phyloP scores from a whole-genome alignment of 2,329 filamentous ascomycete species.

The Diplodia sapinea region DNA sequence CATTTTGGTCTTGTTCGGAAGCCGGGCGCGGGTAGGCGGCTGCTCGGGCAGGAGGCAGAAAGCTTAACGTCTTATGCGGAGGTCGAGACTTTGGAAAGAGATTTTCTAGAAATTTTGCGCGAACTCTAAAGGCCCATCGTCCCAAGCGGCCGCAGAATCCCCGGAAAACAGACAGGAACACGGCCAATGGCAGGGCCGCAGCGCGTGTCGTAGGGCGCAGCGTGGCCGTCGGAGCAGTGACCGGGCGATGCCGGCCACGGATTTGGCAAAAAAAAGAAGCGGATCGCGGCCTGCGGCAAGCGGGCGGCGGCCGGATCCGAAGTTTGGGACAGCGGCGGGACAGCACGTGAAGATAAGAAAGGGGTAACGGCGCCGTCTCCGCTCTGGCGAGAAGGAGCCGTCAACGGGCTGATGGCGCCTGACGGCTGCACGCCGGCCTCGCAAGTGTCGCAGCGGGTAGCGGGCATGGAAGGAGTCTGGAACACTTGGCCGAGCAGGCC shows the following conservation, averaged over 20 bases:
- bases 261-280: not conserved
- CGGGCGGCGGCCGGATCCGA: conserved; percentile 29
- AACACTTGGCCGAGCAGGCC: conserved; percentile 18
- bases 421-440: conserved; percentile 1
- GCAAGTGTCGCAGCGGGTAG: conserved; percentile 6
- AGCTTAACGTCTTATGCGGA: conserved; percentile 2
- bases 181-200: conserved; percentile 5
- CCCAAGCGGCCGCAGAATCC: conserved; percentile 21
- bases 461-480: conserved; percentile 24
- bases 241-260: conserved; percentile 16
- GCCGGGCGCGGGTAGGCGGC: conserved; percentile 7
- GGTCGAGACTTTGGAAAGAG: not conserved
- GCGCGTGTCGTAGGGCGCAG: not conserved
- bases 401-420: conserved; percentile 14
- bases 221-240: not conserved
- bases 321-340: not conserved
- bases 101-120: conserved; percentile 3
- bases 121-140: conserved; percentile 4
- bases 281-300: not conserved
- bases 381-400: conserved; percentile 8
- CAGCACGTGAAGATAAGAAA: conserved; percentile 28
- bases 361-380: conserved; percentile 20
- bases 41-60: not conserved
- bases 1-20: conserved; percentile 49
- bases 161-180: conserved; percentile 16